Conservation (phyloP, 257 asterid genomes). For the Fraxinus pennsylvanica region DNA sequence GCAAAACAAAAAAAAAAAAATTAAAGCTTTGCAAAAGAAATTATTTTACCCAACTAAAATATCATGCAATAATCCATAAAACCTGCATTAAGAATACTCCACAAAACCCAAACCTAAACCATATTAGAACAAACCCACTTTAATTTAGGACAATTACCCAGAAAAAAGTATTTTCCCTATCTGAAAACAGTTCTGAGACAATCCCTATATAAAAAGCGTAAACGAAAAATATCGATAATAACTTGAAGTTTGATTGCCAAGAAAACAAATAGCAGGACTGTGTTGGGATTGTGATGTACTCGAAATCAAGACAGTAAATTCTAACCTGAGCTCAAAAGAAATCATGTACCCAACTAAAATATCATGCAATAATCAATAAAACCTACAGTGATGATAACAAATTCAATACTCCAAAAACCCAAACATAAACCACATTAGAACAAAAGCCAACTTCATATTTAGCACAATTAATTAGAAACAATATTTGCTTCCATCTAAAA, state of each 20-base stretch:
- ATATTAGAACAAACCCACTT: too few species aligned
- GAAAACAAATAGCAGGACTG: too few species aligned
- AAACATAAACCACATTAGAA: constrained; percentile 6
- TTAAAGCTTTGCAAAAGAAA: neutral
- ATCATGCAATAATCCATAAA: constrained; percentile 16
- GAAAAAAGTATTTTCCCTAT: neutral
- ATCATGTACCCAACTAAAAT: neutral
- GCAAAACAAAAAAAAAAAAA: neutral
- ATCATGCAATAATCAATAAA: neutral
- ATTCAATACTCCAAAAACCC: constrained; percentile 14
- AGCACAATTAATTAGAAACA: constrained; percentile 9
- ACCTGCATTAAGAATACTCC: constrained; percentile 23
- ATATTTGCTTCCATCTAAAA: constrained; percentile 13
- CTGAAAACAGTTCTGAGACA: neutral
- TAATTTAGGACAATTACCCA: too few species aligned
- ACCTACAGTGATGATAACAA: constrained; percentile 20
- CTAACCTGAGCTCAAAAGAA: constrained; percentile 33
- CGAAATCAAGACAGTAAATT: constrained; percentile 21
- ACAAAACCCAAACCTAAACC: too few species aligned
- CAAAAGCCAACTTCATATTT: constrained; percentile 20
- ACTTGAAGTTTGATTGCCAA: neutral
- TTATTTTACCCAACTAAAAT: constrained; percentile 2
- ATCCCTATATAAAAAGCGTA: neutral
- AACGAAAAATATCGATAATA: neutral
- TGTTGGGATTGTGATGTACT: constrained; percentile 26